phyloP scores from a whole-genome alignment of 495 filamentous ascomycete species.

The Aspergillus avenaceus region DNA sequence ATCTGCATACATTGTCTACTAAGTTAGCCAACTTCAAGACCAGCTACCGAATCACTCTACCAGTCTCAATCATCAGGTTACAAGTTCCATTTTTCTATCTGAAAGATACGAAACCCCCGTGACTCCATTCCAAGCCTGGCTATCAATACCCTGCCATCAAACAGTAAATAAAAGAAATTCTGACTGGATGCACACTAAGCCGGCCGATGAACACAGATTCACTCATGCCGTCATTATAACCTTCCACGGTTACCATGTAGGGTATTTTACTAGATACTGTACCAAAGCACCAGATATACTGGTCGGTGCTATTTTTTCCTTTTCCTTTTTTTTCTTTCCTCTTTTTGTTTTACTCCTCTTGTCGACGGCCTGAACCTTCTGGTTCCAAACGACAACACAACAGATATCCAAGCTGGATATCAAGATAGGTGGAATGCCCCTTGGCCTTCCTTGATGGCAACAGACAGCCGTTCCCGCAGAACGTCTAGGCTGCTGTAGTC shows the following conservation, averaged over 20 bases:
- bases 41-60: too few relatives aligned
- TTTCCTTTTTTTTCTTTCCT: neutral
- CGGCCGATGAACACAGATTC: conserved; percentile 12
- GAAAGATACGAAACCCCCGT: conserved; percentile 15
- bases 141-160: conserved; percentile 8
- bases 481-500: conserved; percentile 83
- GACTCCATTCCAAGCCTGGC: conserved; percentile 17
- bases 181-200: conserved; percentile 14
- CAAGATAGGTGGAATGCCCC: conserved; percentile 96
- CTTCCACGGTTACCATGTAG: neutral
- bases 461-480: conserved; percentile 68
- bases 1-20: too few relatives aligned
- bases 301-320: neutral
- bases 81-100: conserved; percentile 36
- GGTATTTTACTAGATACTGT: conserved; percentile 7
- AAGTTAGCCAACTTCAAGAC: too few relatives aligned
- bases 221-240: conserved; percentile 13
- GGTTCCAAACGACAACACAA: neutral
- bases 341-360: too few relatives aligned
- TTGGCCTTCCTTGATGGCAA: conserved; percentile 95
- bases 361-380: too few relatives aligned
- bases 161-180: conserved; percentile 4
- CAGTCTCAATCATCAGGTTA: neutral
- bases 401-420: neutral
- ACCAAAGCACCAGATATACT: conserved; percentile 1